These are phyloP conservation scores for Tilletiopsis washingtonensis DNA, from an alignment of 1,284 basidiomycete species.

Conservation along the genomic window DNA sequence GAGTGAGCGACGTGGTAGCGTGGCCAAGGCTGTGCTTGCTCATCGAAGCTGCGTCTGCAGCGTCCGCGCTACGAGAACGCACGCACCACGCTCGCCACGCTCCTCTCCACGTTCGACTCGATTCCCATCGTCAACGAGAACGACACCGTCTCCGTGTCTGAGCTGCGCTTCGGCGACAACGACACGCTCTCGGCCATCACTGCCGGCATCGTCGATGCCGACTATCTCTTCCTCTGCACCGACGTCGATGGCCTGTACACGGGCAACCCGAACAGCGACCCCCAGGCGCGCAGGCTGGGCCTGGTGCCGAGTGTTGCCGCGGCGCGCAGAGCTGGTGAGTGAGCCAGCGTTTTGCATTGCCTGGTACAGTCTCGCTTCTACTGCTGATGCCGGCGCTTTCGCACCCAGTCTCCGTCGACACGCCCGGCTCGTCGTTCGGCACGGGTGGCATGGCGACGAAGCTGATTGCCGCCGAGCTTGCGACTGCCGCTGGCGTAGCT, in stretches of 20 bases:
- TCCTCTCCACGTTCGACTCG: constrained; percentile 33
- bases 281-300: constrained; percentile 68
- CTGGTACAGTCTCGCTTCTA: too few species aligned
- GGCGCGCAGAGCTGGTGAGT: constrained; percentile 69
- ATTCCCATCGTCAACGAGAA: constrained; percentile 48
- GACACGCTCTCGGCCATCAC: constrained; percentile 96
- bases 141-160: constrained; percentile 50
- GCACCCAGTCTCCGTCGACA: constrained; percentile 71
- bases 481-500: constrained; percentile 88
- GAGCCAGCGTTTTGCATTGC: background rate
- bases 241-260: constrained; percentile 96
- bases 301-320: constrained; percentile 73
- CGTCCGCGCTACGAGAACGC: constrained; percentile 40
- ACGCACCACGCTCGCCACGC: constrained; percentile 35
- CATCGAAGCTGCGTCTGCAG: constrained; percentile 2
- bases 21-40: background rate
- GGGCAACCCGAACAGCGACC: constrained; percentile 84
- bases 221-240: constrained; percentile 91
- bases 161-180: constrained; percentile 99
- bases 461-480: constrained; percentile 93
- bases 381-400: too few species aligned
- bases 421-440: constrained; percentile 82
- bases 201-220: constrained; percentile 85
- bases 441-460: constrained; percentile 99
- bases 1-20: constrained; percentile 43